A percentile compares a stretch with the other conserved stretches of the same genome.
phyloP scores from a whole-genome alignment of 148 eudicot genomes.

The Selenicereus undatus region DNA sequence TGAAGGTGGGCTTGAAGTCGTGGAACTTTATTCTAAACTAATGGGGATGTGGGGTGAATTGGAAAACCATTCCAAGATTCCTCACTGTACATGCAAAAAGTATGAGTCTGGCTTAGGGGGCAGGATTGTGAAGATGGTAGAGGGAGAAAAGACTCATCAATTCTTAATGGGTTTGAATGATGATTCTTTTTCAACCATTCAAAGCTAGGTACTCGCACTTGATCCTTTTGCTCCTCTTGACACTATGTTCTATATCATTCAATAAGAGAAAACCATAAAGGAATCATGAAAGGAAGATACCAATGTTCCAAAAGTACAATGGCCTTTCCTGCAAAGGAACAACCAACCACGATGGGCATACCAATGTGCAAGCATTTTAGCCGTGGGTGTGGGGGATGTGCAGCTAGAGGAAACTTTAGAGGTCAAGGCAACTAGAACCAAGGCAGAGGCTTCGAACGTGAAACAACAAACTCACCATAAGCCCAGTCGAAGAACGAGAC shows the following conservation, averaged over 20 bases:
- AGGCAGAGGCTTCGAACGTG: too few relatives aligned
- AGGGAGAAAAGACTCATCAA: not conserved
- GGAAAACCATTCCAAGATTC: not conserved
- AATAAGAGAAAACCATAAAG: not conserved
- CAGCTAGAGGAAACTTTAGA: not conserved
- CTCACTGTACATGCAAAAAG: not conserved
- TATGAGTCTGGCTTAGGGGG: not conserved
- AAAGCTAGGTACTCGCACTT: not conserved
- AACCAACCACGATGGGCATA: not conserved
- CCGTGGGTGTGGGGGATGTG: not conserved
- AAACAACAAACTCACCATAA: too few relatives aligned
- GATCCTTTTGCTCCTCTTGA: not conserved
- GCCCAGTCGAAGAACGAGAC: not conserved
- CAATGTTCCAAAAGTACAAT: not conserved
- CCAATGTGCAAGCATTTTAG: not conserved
- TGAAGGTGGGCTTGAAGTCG: too few relatives aligned
- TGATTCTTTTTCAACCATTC: not conserved
- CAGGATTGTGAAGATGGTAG: not conserved
- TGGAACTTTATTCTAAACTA: too few relatives aligned
- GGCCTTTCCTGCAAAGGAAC: not conserved
- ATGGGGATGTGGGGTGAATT: not conserved
- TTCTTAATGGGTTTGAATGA: not conserved
- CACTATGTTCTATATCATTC: not conserved
- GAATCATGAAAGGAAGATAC: not conserved
- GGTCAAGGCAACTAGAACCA: too few relatives aligned